phyloP scores from a whole-genome alignment of 805 yeast species.

The Wickerhamiella hasegawae region DNA sequence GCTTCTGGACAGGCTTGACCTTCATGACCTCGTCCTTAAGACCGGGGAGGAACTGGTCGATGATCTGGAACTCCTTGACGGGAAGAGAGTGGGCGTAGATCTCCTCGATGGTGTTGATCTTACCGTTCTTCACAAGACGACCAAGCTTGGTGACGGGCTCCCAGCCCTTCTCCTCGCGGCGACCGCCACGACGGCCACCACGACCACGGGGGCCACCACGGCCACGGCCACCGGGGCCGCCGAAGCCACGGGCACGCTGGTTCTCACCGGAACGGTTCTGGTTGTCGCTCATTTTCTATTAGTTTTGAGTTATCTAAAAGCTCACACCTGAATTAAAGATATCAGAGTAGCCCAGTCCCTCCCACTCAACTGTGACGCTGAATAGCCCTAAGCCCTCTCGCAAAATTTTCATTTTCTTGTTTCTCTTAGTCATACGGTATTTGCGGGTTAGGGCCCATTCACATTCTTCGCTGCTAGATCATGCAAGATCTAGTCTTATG shows the following conservation, averaged over 20 bases:
- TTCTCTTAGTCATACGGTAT: no score
- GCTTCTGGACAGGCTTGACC: constrained; percentile 99
- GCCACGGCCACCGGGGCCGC: no score
- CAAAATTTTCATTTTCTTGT: no score
- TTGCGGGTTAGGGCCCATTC: no score
- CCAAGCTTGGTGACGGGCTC: constrained; percentile 99
- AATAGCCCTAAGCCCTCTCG: no score
- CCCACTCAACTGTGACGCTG: no score
- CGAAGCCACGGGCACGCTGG: constrained; percentile 5
- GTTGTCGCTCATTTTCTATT: not conserved
- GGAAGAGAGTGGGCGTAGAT: constrained; percentile 98
- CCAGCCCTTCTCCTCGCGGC: constrained; percentile 98
- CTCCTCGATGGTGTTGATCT: constrained; percentile 91
- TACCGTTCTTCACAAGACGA: constrained; percentile 98
- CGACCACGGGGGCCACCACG: constrained; percentile 22
- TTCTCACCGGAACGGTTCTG: constrained; percentile 8
- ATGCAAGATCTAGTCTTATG: no score
- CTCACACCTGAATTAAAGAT: no score
- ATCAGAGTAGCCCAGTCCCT: no score
- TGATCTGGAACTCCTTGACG: constrained; percentile 98
- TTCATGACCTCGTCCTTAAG: constrained; percentile 98
- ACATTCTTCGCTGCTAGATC: no score
- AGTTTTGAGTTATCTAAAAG: no score
- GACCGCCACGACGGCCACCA: constrained; percentile 60
- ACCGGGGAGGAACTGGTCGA: constrained; percentile 89